Percentiles rank a stretch among this genome's conserved stretches.
These are phyloP conservation scores for Sclerotinia minor DNA, from an alignment of 2,329 filamentous ascomycete genomes.

Conservation along the genomic window DNA sequence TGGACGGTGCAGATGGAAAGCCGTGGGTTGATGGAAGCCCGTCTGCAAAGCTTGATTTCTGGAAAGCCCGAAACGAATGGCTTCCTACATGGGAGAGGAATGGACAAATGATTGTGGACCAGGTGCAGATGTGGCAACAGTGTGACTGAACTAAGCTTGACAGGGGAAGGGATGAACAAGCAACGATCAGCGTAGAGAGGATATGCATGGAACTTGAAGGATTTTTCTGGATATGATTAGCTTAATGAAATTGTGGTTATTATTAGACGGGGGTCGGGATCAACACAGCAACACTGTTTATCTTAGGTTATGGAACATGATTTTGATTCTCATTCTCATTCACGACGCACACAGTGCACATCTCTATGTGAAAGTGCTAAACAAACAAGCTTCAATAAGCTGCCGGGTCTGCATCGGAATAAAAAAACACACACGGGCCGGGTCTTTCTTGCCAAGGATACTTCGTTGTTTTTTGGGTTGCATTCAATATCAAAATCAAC, in stretches of 20 bases:
- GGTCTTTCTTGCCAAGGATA: not conserved
- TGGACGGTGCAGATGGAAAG: conserved; percentile 69
- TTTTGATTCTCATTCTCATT: not conserved
- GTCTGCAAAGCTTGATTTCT: conserved; percentile 74
- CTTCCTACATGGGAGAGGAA: conserved; percentile 65
- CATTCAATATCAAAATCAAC: not conserved
- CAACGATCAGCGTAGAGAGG: conserved; percentile 4
- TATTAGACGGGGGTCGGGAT: conserved; percentile 12
- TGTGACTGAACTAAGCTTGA: conserved; percentile 51
- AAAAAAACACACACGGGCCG: not conserved
- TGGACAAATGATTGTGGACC: conserved; percentile 67
- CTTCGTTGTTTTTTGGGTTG: not conserved
- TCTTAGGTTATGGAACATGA: not conserved
- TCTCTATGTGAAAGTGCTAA: not conserved
- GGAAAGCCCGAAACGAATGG: conserved; percentile 66
- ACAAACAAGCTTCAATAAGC: not conserved
- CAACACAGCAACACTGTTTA: not conserved
- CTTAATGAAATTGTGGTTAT: conserved; percentile 11
- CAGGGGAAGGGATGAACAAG: not conserved
- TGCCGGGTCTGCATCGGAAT: conserved; percentile 8
- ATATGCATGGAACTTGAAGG: not conserved
- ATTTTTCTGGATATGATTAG: conserved; percentile 12
- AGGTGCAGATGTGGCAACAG: conserved; percentile 71
- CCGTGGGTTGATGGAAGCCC: conserved; percentile 73
- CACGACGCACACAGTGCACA: not conserved